These are phyloP conservation scores for Neoscytalidium dimidiatum DNA, from an alignment of 2,329 filamentous ascomycete genomes.

Conservation along the genomic window DNA sequence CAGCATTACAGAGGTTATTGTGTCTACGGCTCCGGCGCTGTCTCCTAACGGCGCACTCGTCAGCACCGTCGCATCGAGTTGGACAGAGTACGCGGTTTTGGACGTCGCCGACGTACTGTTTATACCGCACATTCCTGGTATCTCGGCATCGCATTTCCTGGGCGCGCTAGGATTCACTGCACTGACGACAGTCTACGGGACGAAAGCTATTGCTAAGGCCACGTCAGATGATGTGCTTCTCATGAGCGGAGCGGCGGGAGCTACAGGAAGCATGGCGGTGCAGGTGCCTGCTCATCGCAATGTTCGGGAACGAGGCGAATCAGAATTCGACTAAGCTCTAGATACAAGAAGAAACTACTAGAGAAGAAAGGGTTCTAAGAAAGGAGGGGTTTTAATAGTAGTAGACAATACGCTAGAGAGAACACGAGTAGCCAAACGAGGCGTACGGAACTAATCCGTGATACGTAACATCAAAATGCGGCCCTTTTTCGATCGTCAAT, in stretches of 20 bases:
- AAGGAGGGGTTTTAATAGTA: no score
- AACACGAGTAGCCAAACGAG: no score
- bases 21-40: conserved; percentile 59
- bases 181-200: conserved; percentile 75
- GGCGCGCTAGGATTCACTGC: conserved; percentile 56
- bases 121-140: conserved; percentile 36
- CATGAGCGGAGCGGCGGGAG: conserved; percentile 75
- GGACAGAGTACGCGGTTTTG: conserved; percentile 68
- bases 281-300: not conserved
- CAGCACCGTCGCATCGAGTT: conserved; percentile 54
- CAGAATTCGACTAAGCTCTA: no score
- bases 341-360: no score
- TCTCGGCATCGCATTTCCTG: conserved; percentile 47
- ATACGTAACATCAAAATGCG: no score
- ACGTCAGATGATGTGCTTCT: conserved; percentile 73
- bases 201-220: conserved; percentile 67
- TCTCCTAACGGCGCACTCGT: conserved; percentile 61
- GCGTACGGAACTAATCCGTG: no score
- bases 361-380: no score
- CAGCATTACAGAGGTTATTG: conserved; percentile 61
- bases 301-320: no score
- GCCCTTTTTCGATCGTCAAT: no score
- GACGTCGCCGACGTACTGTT: conserved; percentile 35
- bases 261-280: conserved; percentile 71
- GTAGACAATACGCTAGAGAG: no score